Percentiles rank a stretch among this genome's conserved stretches.
Conservation (phyloP, 176 grass and related monocot genomes). For the Luzula sylvatica region DNA sequence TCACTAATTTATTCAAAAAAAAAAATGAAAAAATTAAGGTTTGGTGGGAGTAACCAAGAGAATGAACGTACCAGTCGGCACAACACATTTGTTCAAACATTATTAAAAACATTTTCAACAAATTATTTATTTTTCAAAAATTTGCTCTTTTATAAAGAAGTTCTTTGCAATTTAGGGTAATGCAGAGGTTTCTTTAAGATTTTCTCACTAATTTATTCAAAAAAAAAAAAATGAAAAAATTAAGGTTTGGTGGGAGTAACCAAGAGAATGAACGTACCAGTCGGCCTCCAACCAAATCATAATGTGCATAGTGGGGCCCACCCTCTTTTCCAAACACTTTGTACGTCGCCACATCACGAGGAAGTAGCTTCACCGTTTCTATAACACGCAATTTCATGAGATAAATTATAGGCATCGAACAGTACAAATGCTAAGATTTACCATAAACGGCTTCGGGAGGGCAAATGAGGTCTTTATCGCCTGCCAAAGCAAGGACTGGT, state of each 20-base stretch:
- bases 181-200: too few relatives aligned
- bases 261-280: slow-evolving; percentile 36
- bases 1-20: not conserved
- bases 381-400: slow-evolving; percentile 21
- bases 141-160: too few relatives aligned
- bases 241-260: not conserved
- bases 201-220: not conserved
- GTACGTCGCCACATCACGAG: slow-evolving; percentile 60
- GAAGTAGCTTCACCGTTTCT: slow-evolving; percentile 83
- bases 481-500: slow-evolving; percentile 78
- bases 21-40: too few relatives aligned
- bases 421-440: slow-evolving; percentile 15
- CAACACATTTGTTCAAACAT: slow-evolving; percentile 13
- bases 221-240: too few relatives aligned
- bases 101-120: too few relatives aligned
- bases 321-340: slow-evolving; percentile 56
- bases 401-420: slow-evolving; percentile 1
- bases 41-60: not conserved
- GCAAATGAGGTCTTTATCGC: slow-evolving; percentile 78
- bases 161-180: too few relatives aligned
- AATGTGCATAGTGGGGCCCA: slow-evolving; percentile 88
- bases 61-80: slow-evolving; percentile 55
- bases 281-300: slow-evolving; percentile 81
- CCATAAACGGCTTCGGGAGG: slow-evolving; percentile 87
- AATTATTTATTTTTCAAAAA: too few relatives aligned